These are phyloP conservation scores for Fusarium caatingaense DNA, from an alignment of 2,329 filamentous ascomycete genomes.

Conservation along the genomic window DNA sequence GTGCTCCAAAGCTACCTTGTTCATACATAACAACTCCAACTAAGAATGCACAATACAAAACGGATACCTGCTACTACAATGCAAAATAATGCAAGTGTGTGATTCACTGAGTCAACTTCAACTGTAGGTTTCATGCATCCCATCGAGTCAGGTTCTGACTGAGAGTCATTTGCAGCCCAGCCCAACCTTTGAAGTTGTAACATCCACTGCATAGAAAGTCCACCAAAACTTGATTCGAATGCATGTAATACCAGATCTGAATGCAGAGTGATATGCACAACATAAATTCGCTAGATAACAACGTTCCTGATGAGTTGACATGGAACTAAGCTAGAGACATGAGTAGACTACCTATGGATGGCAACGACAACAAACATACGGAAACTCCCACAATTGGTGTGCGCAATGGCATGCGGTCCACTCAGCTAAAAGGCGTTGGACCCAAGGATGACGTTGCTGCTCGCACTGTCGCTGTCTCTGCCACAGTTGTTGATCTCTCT, in stretches of 20 bases:
- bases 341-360: conserved; percentile 1
- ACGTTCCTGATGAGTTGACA: not conserved
- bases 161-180: conserved; percentile 25
- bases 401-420: conserved; percentile 21
- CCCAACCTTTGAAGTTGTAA: not conserved
- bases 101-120: conserved; percentile 33
- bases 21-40: conserved; percentile 5
- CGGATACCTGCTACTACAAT: not conserved
- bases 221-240: conserved; percentile 15
- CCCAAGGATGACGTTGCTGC: conserved; percentile 13
- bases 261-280: conserved; percentile 45
- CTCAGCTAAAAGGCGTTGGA: conserved; percentile 17
- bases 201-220: not conserved
- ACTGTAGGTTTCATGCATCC: conserved; percentile 21
- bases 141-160: conserved; percentile 31
- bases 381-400: conserved; percentile 15
- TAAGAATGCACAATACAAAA: conserved; percentile 11
- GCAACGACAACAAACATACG: conserved; percentile 13
- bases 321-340: conserved; percentile 11
- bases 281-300: conserved; percentile 33
- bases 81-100: not conserved
- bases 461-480: conserved; percentile 41
- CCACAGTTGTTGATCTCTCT: conserved; percentile 10
- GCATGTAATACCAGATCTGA: conserved; percentile 37
- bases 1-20: conserved; percentile 19